Conservation (phyloP, 768 basidiomycete genomes). For the Tricholomella constricta region DNA sequence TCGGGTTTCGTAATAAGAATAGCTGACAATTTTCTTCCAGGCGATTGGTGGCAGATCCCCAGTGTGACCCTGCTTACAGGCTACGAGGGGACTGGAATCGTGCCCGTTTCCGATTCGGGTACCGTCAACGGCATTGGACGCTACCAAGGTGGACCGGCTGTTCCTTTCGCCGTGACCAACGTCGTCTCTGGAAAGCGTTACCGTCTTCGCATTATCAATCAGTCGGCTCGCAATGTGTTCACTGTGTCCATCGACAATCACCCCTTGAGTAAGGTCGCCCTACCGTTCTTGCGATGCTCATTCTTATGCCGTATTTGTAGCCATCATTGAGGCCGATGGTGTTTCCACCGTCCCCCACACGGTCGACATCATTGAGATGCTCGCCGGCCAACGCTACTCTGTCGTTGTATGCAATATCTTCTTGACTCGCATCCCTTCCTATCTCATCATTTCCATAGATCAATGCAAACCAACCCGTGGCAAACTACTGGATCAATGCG, state of each 20-base stretch:
- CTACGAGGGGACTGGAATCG: constrained; percentile 25
- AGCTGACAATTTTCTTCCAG: constrained; percentile 27
- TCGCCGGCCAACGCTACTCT: constrained; percentile 54
- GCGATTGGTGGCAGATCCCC: constrained; percentile 46
- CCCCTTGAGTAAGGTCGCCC: constrained; percentile 21
- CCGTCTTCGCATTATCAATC: constrained; percentile 49
- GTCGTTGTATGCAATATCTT: constrained; percentile 26
- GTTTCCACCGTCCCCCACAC: constrained; percentile 27
- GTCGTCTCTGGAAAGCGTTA: constrained; percentile 42
- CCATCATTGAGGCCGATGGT: constrained; percentile 44
- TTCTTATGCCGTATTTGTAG: constrained; percentile 3
- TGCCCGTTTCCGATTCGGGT: constrained; percentile 37
- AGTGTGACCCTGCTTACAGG: constrained; percentile 26
- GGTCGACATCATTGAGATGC: constrained; percentile 43
- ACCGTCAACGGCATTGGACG: constrained; percentile 49
- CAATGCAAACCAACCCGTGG: constrained; percentile 44
- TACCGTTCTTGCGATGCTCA: background rate
- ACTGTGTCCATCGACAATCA: constrained; percentile 35
- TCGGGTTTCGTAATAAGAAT: constrained; percentile 20
- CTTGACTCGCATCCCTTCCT: background rate
- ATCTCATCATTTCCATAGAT: constrained; percentile 13
- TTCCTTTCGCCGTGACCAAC: constrained; percentile 37
- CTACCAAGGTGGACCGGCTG: constrained; percentile 36
- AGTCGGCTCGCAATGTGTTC: constrained; percentile 42
- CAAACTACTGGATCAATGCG: constrained; percentile 49